Base-by-base conservation (phyloP, 2,329 filamentous ascomycete species). In the Monosporascus sp. region DNA sequence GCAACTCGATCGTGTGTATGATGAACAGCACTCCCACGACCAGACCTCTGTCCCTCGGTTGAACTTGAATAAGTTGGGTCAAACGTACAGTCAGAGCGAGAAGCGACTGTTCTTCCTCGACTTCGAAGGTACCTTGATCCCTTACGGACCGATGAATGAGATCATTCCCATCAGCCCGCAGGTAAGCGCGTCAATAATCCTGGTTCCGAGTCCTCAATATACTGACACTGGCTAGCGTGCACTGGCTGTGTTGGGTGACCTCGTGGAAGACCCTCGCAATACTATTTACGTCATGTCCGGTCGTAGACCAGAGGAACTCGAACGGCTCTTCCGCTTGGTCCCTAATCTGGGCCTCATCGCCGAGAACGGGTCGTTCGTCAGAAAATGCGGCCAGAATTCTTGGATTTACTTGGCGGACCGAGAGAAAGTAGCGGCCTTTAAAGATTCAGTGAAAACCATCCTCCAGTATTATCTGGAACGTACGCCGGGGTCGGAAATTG, bases 211-310 rank as follows among this genome's bases (percentile, higher is more conserved):
- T 18, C 24, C 9, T 39, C 50, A 8, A 45, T 46, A 14, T 22
- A n/a, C 7, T 39, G 22, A 47, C 54, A 3, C 9, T 55, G 27
- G 55, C 3, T 67, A 94, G 73, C 86, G 90, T 27, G 91, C 92
- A 0, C 80, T 96, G 47, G 88, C 92, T 55, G 84, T 90, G 0
- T 72, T 97, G 15, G 91, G 88, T 55, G 90, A 96, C 53, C 74
- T 97, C 15, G 78, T 94, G 9, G 77, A 87, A 9, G 91, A 96
- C 63, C 82, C 86, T 22, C 83, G 81, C 56, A 97, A 97, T 65
- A 84, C 85, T 1, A 88, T 97, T 25, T 97, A 96, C 63, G 85
- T 97, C 59, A 97, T 96, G 90, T 96, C 90, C 51, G 87, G 89
- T 8, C 85, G 90, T 37, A 88, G 86, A 60, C 89, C 91, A 0